phyloP scores from a whole-genome alignment of 73 alveolate species.

The Stentor roeselii region DNA sequence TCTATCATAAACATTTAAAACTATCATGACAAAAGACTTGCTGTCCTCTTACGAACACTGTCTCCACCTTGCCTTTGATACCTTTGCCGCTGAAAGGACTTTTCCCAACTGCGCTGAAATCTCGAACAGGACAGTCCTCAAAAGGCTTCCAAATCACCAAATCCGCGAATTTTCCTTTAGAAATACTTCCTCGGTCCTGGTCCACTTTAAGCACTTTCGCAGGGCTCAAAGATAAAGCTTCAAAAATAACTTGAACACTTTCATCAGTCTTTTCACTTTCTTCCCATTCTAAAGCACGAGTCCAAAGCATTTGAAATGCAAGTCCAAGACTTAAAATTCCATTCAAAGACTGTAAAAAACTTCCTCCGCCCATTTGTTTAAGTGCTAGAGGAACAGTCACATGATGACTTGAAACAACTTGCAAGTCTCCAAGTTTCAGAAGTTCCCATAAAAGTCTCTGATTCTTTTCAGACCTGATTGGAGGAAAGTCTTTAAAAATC shows the following conservation, averaged over 20 bases:
- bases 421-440: neutral
- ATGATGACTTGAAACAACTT: neutral
- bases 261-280: neutral
- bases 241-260: neutral
- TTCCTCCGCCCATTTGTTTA: neutral
- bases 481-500: neutral
- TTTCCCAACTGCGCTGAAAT: neutral
- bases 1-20: no score
- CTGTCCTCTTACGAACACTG: conserved; percentile 12
- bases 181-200: neutral
- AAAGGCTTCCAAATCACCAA: conserved; percentile 5
- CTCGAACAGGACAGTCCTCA: neutral
- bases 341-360: neutral
- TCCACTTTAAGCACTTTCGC: neutral
- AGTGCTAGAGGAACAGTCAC: neutral
- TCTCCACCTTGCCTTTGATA: neutral
- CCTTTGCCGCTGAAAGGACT: neutral
- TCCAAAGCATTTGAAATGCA: neutral
- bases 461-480: neutral
- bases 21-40: no score
- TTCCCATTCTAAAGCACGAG: neutral
- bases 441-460: neutral
- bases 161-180: conserved; percentile 7
- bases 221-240: neutral
- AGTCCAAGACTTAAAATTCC: neutral